Percentiles rank a stretch among this genome's conserved stretches.
phyloP scores from a whole-genome alignment of 1,284 basidiomycete species.

The Apiotrichum siamense region DNA sequence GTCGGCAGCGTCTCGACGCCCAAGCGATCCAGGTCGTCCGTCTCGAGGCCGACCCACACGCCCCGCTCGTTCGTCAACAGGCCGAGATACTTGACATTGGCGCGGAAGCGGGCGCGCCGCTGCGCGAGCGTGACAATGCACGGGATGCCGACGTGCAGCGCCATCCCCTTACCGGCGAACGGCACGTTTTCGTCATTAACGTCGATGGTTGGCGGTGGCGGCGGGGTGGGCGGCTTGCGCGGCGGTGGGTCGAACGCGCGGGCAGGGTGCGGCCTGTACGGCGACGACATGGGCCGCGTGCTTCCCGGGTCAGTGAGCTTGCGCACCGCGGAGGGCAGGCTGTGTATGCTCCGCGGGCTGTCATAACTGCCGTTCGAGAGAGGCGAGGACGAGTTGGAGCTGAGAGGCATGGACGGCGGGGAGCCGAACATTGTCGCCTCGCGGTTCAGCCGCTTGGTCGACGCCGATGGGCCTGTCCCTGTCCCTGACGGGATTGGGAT shows the following conservation, averaged over 20 bases:
- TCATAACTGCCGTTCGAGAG: neutral
- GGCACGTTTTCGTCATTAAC: constrained; percentile 14
- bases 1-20: constrained; percentile 25
- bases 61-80: constrained; percentile 66
- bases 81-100: constrained; percentile 80
- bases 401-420: neutral
- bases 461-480: no score
- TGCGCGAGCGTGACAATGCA: constrained; percentile 69
- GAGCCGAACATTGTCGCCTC: neutral
- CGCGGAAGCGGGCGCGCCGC: constrained; percentile 73
- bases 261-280: constrained; percentile 45
- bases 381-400: neutral
- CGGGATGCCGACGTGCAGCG: constrained; percentile 78
- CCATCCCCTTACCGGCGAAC: constrained; percentile 53
- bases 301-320: constrained; percentile 7
- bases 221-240: neutral
- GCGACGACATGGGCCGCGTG: neutral
- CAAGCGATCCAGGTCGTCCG: constrained; percentile 57
- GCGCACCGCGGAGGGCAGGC: neutral
- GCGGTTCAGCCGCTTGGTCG: neutral
- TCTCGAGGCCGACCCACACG: constrained; percentile 87
- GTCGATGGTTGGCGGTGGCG: constrained; percentile 9
- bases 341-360: constrained; percentile 1
- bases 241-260: constrained; percentile 43
- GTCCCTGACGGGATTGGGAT: no score